Base-by-base conservation (phyloP, 1,284 basidiomycete species). In the Coriolopsis trogii region DNA sequence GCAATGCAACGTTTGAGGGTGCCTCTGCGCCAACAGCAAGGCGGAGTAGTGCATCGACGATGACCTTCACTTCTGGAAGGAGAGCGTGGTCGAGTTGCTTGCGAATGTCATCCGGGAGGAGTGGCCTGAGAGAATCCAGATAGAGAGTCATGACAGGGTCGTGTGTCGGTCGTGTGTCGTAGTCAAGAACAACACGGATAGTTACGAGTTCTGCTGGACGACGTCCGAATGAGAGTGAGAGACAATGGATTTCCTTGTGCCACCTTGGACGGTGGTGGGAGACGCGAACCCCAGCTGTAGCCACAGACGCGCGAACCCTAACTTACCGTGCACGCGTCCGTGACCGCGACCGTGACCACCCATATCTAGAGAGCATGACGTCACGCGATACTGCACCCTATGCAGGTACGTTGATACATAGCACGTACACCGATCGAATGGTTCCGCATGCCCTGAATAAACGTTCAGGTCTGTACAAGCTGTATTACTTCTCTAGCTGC, bases 11-110 rank as follows among this genome's bases (percentile, higher is more conserved):
- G 29, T 46, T 40, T 2, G 46, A 29, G 8, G 60, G 60, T 20
- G 61, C 53, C 10, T 58, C 40, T 3, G 58, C 60, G 4, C 60
- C 59, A 5, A 59, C 60, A 1, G 52, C 63, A 18, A 67, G 64
- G 9, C 64, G 59, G 0, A 67, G 48, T 6, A 66, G 45, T 20
- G 56, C 46, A 31, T 66, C 64, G 23, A 67, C 47, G 26, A 55
- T 45, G 12, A 47, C 25, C 29, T 46, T 52, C 7, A 47, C 34
- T 23, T 56, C 52, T 6, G 58, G 52, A 7, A 49, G 33, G 13
- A 58, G 57, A 13, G 46, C 57, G 25, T 43, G 43, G 40, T 59
- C 58, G 8, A 59, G 55, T 20, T 50, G 49, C 31, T 41, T 34
- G 4, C 50, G 46, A 23, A 53, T 34, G 45, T 47, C 47, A 34